Evolutionary conservation across 305 asterid species (phyloP).

Genomic region (Fraxinus xanthoxyloides): DNA sequence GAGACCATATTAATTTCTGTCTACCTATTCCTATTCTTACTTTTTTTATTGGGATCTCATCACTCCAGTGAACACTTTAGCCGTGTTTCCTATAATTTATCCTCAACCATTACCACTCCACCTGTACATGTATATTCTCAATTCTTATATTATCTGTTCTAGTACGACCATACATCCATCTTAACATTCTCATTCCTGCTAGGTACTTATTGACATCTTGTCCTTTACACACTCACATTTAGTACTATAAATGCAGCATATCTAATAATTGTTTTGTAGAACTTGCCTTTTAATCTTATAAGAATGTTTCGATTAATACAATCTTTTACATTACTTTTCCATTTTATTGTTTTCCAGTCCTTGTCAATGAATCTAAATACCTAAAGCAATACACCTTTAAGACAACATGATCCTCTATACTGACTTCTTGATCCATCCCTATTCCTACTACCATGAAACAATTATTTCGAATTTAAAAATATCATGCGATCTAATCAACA

Average conservation of each 20-base stretch:
- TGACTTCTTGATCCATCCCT: not conserved
- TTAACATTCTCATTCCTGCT: not conserved
- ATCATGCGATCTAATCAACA: not conserved
- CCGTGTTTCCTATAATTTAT: not conserved
- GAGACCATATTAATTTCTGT: not conserved
- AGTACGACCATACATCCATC: not conserved
- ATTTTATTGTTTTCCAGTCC: not conserved
- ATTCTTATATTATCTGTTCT: not conserved
- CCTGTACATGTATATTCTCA: not conserved
- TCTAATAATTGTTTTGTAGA: not conserved
- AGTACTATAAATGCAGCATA: not conserved
- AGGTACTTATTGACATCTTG: not conserved
- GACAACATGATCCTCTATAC: not conserved
- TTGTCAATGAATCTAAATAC: not conserved
- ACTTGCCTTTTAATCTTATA: not conserved
- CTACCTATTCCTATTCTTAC: not conserved
- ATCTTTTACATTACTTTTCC: not conserved
- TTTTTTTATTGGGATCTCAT: conserved; percentile 1
- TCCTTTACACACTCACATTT: not conserved
- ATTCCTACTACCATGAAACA: not conserved
- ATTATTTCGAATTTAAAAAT: not conserved
- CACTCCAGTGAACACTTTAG: not conserved
- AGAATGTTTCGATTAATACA: not conserved
- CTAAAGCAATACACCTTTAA: not conserved
- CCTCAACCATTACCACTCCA: not conserved